A percentile compares a stretch with the other conserved stretches of the same genome.
Conservation (phyloP, 169 alveolate species). For the Toxoplasma gondii region DNA sequence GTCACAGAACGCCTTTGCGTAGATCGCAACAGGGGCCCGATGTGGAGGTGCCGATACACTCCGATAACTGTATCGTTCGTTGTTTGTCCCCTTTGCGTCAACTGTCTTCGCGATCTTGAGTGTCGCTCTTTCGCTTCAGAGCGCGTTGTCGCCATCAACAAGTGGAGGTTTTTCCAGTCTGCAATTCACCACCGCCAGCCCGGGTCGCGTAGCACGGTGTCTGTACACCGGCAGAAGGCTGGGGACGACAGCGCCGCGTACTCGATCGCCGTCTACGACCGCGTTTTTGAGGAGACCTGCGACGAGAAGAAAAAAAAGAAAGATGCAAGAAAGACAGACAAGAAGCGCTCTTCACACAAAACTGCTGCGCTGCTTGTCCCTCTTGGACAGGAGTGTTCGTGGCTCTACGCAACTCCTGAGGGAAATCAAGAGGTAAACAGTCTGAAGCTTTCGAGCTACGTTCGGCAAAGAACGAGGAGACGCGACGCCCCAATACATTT, state of each 20-base stretch:
- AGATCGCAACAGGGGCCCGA: no score
- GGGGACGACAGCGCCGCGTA: background rate
- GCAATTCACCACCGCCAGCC: background rate
- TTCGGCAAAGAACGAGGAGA: no score
- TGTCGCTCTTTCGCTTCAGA: background rate
- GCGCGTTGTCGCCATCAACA: background rate
- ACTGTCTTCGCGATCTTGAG: no score
- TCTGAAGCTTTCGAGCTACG: background rate
- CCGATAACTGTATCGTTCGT: no score
- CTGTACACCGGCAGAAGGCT: background rate
- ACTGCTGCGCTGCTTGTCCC: background rate
- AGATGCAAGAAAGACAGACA: background rate
- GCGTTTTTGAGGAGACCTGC: background rate
- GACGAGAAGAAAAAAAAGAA: background rate
- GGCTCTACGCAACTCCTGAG: background rate
- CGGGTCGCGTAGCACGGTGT: background rate
- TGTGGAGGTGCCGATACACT: no score
- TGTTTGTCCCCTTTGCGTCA: no score
- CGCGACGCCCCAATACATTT: no score
- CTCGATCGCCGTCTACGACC: background rate
- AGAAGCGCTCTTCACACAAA: background rate
- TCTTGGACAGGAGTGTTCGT: background rate
- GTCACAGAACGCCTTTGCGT: no score
- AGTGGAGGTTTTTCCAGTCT: background rate
- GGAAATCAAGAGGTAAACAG: background rate